Base-by-base conservation (phyloP, 305 asterid genomes). In the Striga hermonthica region DNA sequence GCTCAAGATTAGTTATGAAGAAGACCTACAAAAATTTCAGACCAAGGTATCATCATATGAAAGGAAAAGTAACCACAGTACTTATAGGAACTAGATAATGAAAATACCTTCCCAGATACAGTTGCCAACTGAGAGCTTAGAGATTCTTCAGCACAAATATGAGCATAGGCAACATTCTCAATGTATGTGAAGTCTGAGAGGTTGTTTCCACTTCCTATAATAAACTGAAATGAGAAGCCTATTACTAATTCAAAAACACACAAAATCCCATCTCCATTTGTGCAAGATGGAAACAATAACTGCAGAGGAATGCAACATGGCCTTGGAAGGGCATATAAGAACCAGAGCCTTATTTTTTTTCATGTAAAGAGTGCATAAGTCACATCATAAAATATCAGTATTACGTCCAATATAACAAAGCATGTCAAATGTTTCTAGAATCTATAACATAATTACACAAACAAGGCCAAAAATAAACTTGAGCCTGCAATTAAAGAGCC, bases 141-240 rank as follows among this genome's bases (percentile, higher is more conserved):
- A 74, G 91, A 88, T 76, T 82, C 92, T 81, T 83, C 97, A 67
- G 89, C 96, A 69, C 96, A 88, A 72, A 82, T 78, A 78, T 80
- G 90, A 65, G 96, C 97, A 88, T 88, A 84, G 72, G 91, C 95
- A 74, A 90, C 89, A 77, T 90, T 90, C 66, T 86, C 97, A 73
- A 90, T 93, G 76, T 81, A 90, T 64, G 96, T 88, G 79, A 86
- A 88, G 78, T 90, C 97, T 13, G 83, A 74, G 68, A 72, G 57
- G 71, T 73, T 83, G 71, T 77, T 70, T 69, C 86, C 89, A 78
- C 87, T 82, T 80, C 96, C 97, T 88, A 84, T 80, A 82, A 88
- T 84, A 82, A 84, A 88, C 97, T 90, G 97, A 84, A 84, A 90
- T 88, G 97, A 86, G 95, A 90, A 79, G 79, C 66, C 84, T 80